Conservation (phyloP, 257 asterid genomes). For the Plantago ovata region DNA sequence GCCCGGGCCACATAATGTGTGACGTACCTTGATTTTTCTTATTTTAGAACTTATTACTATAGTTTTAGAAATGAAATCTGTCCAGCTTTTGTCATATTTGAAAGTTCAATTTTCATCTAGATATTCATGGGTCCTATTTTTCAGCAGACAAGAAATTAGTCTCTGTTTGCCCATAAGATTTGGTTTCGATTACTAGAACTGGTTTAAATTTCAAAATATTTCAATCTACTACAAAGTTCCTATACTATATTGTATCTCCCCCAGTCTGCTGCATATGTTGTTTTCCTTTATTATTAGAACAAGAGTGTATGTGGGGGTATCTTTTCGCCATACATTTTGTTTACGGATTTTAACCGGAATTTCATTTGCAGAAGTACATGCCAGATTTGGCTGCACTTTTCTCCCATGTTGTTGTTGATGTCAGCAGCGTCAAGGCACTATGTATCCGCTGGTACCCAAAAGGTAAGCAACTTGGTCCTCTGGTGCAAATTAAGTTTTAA, state of each 20-base stretch:
- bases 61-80: too few species aligned
- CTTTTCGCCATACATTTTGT: background rate
- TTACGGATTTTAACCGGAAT: background rate
- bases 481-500: constrained; percentile 4
- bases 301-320: too few species aligned
- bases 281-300: background rate
- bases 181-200: too few species aligned
- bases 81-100: too few species aligned
- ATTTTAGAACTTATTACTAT: too few species aligned
- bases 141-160: too few species aligned
- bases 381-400: constrained; percentile 89
- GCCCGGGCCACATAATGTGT: too few species aligned
- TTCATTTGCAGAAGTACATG: constrained; percentile 75
- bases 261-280: background rate
- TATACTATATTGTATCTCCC: background rate
- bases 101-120: too few species aligned
- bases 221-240: background rate
- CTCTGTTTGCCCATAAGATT: too few species aligned
- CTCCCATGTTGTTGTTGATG: constrained; percentile 86
- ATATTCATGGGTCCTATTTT: too few species aligned
- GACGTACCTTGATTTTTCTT: too few species aligned
- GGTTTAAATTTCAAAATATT: too few species aligned
- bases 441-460: constrained; percentile 87
- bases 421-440: constrained; percentile 82
- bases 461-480: constrained; percentile 46